Evolutionary conservation across 805 yeast species (phyloP).

Genomic region (Suhomyces sp.): DNA sequence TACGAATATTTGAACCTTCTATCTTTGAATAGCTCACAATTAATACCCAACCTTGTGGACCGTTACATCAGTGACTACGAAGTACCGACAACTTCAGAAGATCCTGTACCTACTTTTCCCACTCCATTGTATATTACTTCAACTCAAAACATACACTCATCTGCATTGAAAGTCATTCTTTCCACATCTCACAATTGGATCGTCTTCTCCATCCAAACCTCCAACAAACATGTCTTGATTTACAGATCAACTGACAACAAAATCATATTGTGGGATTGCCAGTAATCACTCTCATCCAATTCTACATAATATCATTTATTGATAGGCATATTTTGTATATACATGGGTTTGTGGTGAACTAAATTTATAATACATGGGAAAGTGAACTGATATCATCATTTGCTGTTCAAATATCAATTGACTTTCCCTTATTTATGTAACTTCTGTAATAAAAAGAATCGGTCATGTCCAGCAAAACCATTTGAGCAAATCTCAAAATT

Average conservation of each 20-base stretch:
- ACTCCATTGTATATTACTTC: not conserved
- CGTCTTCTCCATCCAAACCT: slow-evolving; percentile 1
- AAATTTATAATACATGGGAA: too few species aligned
- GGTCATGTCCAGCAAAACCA: too few species aligned
- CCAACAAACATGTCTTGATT: slow-evolving; percentile 1
- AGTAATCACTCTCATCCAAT: too few species aligned
- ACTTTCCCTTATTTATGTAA: too few species aligned
- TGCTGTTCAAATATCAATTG: too few species aligned
- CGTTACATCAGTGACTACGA: slow-evolving; percentile 9
- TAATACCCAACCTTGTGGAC: slow-evolving; percentile 9
- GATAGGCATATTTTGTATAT: too few species aligned
- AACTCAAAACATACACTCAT: slow-evolving; percentile 3
- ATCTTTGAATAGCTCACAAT: slow-evolving; percentile 16
- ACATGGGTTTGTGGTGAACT: too few species aligned
- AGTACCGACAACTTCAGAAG: slow-evolving; percentile 5
- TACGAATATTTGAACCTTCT: slow-evolving; percentile 21
- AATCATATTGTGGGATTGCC: slow-evolving; percentile 3
- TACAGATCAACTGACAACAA: slow-evolving; percentile 1
- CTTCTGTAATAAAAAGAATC: too few species aligned
- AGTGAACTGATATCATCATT: too few species aligned
- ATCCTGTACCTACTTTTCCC: not conserved
- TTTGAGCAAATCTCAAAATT: too few species aligned
- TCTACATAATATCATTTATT: too few species aligned
- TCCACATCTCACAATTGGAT: slow-evolving; percentile 1
- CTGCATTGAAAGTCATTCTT: not conserved